Evolutionary conservation across 345 rosid species (phyloP).

Genomic region (Syzygium jambos): DNA sequence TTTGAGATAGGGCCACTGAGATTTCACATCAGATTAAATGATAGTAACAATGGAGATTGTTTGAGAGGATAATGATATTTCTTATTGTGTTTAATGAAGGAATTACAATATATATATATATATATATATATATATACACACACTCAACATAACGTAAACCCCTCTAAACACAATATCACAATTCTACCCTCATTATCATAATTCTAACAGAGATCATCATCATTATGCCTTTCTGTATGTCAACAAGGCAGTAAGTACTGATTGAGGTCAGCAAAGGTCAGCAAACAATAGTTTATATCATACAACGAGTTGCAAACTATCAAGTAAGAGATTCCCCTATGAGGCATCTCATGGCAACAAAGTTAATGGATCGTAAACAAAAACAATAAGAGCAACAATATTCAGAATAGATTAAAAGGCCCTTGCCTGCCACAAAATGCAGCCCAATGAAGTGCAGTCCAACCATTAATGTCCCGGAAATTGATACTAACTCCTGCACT

Average conservation of each 20-base stretch:
- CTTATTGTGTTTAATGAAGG: too few relatives aligned
- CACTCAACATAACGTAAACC: too few relatives aligned
- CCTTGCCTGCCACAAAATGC: constrained; percentile 83
- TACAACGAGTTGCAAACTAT: not conserved
- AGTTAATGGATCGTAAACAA: not conserved
- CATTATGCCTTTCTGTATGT: not conserved
- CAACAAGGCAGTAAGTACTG: not conserved
- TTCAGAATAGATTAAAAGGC: not conserved
- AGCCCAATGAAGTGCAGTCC: constrained; percentile 99
- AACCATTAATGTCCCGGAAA: constrained; percentile 82
- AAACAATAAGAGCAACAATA: not conserved
- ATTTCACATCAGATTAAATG: not conserved
- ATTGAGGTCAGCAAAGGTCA: not conserved
- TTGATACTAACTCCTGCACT: constrained; percentile 74
- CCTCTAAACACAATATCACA: too few relatives aligned
- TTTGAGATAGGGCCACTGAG: not conserved
- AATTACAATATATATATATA: too few relatives aligned
- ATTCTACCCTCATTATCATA: too few relatives aligned
- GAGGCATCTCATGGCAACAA: not conserved
- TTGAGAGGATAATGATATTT: too few relatives aligned
- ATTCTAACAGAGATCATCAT: not conserved
- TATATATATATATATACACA: too few relatives aligned
- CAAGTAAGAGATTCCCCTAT: not conserved
- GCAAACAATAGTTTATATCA: not conserved
- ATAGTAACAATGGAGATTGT: not conserved